phyloP scores from a whole-genome alignment of 108 stramenopile species.

The Pseudonitzschia pungens region DNA sequence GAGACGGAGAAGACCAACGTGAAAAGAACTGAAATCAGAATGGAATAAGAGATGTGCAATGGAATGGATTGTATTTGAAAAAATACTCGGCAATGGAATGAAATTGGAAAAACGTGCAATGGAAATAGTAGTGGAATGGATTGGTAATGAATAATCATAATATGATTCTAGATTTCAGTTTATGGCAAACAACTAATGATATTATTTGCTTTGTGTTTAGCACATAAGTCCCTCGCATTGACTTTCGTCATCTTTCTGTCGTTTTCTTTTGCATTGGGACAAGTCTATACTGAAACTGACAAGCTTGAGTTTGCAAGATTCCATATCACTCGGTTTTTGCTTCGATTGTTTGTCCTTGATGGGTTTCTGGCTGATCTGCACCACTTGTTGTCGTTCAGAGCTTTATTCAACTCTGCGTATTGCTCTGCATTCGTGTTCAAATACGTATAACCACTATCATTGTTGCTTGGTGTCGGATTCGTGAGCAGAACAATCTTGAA shows the following conservation, averaged over 20 bases:
- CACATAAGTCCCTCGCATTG: neutral
- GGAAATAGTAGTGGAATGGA: constrained; percentile 30
- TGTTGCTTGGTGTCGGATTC: neutral
- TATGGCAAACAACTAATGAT: neutral
- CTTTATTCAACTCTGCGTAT: neutral
- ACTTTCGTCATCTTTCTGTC: neutral
- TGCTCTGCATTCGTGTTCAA: neutral
- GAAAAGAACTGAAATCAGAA: constrained; percentile 17
- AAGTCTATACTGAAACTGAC: constrained; percentile 11
- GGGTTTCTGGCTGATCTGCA: neutral
- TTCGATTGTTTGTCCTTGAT: neutral
- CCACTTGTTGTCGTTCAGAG: neutral
- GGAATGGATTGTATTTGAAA: constrained; percentile 22
- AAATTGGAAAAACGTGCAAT: constrained; percentile 34
- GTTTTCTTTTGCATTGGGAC: neutral
- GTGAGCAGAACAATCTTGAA: constrained; percentile 8
- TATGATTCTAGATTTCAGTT: constrained; percentile 19
- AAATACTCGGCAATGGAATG: constrained; percentile 21
- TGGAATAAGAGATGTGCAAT: constrained; percentile 20
- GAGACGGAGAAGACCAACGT: neutral
- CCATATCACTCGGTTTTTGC: neutral
- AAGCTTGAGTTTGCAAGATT: neutral
- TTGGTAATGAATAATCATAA: constrained; percentile 18
- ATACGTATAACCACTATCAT: neutral
- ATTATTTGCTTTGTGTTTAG: neutral